Evolutionary conservation across 23 red algal species (phyloP).

Genomic region (Agarophyton chilense): DNA sequence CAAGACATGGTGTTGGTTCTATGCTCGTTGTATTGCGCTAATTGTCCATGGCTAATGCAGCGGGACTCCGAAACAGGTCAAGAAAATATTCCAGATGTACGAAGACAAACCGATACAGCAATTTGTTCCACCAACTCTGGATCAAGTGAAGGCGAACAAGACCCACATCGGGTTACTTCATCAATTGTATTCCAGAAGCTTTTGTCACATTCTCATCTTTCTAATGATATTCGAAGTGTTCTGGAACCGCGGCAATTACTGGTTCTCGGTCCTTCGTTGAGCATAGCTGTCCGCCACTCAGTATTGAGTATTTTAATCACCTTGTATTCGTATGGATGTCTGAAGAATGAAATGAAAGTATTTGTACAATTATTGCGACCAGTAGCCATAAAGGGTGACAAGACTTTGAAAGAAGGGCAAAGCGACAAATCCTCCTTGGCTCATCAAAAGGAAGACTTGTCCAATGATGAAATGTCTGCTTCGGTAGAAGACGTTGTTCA

Average conservation of each 20-base stretch:
- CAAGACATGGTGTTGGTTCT: neutral
- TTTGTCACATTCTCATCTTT: neutral
- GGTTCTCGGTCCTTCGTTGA: neutral
- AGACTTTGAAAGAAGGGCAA: neutral
- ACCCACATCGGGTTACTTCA: neutral
- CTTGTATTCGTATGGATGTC: neutral
- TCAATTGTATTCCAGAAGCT: neutral
- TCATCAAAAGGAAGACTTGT: neutral
- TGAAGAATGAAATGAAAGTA: neutral
- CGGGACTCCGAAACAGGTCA: neutral
- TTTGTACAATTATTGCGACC: neutral
- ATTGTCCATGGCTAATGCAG: neutral
- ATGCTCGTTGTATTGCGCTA: neutral
- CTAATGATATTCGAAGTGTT: conserved; percentile 1
- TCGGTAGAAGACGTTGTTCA: neutral
- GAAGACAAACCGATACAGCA: neutral
- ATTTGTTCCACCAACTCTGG: neutral
- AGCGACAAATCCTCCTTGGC: neutral
- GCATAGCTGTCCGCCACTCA: conserved; percentile 12
- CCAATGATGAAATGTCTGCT: neutral
- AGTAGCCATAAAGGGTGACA: neutral
- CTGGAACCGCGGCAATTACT: neutral
- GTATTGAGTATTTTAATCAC: conserved; percentile 4
- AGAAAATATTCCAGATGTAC: no score
- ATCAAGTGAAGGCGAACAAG: neutral